These are phyloP conservation scores for Calonectria honghensis DNA, from an alignment of 2,329 filamentous ascomycete genomes.

Conservation along the genomic window DNA sequence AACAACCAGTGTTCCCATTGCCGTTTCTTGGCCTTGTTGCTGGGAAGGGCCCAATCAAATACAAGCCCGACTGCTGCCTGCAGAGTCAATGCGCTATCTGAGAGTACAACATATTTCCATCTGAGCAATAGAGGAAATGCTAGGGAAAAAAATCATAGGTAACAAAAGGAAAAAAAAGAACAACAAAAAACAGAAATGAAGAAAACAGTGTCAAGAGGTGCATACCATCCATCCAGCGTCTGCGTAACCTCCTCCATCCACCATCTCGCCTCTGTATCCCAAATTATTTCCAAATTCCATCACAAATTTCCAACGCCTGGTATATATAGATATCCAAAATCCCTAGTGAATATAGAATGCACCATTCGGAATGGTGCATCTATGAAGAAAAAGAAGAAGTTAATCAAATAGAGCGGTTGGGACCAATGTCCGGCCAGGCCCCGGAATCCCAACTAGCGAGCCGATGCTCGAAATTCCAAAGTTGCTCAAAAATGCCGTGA, in stretches of 20 bases:
- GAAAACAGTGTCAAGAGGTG: constrained; percentile 39
- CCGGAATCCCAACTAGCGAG: constrained; percentile 23
- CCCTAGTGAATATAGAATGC: constrained; percentile 45
- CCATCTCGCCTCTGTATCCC: constrained; percentile 5
- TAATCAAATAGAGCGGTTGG: constrained; percentile 19
- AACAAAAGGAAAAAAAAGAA: constrained; percentile 18
- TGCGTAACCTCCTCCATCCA: constrained; percentile 40
- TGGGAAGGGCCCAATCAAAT: constrained; percentile 39
- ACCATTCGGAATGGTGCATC: constrained; percentile 45
- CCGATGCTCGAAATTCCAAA: constrained; percentile 28
- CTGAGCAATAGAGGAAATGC: constrained; percentile 17
- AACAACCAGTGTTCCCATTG: constrained; percentile 49
- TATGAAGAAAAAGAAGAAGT: constrained; percentile 36
- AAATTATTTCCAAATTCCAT: constrained; percentile 27
- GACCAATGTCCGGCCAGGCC: constrained; percentile 31
- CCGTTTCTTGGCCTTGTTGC: constrained; percentile 31
- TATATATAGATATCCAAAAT: constrained; percentile 42
- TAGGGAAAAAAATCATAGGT: constrained; percentile 11
- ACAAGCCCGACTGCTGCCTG: constrained; percentile 44
- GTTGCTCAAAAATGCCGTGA: constrained; percentile 50
- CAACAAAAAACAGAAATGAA: constrained; percentile 20
- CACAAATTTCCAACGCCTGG: constrained; percentile 47
- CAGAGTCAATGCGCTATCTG: constrained; percentile 45
- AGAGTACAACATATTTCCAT: constrained; percentile 45
- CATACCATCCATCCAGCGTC: constrained; percentile 47